Evolutionary conservation across 768 basidiomycete species (phyloP), one percentile per base, ranked within the genome.

Genomic region (Amanita rimosa): DNA sequence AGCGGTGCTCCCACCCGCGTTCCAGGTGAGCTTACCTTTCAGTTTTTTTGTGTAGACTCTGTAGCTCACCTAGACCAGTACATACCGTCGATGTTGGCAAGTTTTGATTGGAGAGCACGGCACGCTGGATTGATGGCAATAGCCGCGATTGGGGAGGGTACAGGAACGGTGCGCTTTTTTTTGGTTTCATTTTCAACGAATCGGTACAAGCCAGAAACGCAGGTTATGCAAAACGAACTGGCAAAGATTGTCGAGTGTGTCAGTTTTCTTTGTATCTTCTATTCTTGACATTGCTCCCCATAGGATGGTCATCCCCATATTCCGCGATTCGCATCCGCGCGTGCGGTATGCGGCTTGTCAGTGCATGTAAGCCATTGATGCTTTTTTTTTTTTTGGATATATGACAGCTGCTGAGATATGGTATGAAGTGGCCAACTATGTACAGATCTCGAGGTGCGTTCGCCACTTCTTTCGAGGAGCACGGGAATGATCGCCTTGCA

Each of bases 91-190:
- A 88, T 94, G 82, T 70, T 93, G 49, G 76, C 74, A 0, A 81
- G 76, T 48, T 83, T 81, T 52, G 86, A 92, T 62, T 95, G 92
- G 92, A 73, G 86, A 46, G 74, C 80, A 22, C 71, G 90, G 24
- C 89, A 94, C 56, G 89, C 88, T 0, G 91, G 85, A 9, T 66
- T 94, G 21, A 87, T 91, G 78, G 87, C 88, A 0, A 84, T 95
- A 49, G 87, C 87, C 0, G 77, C 83, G 0, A 83, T 93, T 44
- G 88, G 80, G 0, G 91, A 93, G 63, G 91, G 91, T 1, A 88
- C 86, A 0, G 79, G 75, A 33, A 83, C 81, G 68, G 79, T 82
- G 39, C 19, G 61, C 54, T 13, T 35, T 19, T 22, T 8, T 19
- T 6, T 9, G 8, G 3, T 46, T 22, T 7, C 10, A 9, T 4